These are phyloP conservation scores for Curvularia hawaiiensis DNA, from an alignment of 2,329 filamentous ascomycete species.

Conservation along the genomic window DNA sequence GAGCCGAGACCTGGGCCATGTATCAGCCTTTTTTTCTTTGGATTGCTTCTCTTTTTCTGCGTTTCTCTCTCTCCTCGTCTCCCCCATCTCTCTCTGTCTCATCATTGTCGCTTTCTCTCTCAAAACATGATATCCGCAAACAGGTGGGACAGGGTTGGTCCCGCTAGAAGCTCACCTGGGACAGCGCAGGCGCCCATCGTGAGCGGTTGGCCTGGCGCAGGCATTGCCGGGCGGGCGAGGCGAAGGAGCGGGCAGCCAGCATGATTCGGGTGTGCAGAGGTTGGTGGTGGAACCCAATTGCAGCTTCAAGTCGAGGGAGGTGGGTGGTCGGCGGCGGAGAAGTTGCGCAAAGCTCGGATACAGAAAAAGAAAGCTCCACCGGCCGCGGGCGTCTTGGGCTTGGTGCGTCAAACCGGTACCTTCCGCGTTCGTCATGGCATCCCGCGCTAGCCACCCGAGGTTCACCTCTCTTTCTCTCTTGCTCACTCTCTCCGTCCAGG, in stretches of 20 bases:
- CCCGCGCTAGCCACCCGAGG: neutral
- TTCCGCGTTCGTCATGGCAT: constrained; percentile 8
- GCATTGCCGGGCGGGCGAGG: constrained; percentile 78
- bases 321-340: constrained; percentile 24
- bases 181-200: constrained; percentile 54
- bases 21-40: constrained; percentile 4
- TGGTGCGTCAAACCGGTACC: constrained; percentile 11
- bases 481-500: neutral
- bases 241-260: constrained; percentile 81
- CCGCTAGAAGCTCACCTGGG: constrained; percentile 59
- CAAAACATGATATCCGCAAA: neutral
- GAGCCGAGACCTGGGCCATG: constrained; percentile 33
- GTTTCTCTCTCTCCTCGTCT: neutral
- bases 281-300: constrained; percentile 38
- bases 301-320: constrained; percentile 36
- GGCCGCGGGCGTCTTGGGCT: constrained; percentile 13
- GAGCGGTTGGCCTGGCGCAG: constrained; percentile 66
- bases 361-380: constrained; percentile 40
- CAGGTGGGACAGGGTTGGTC: neutral
- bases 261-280: constrained; percentile 61
- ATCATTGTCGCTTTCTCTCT: neutral
- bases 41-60: neutral
- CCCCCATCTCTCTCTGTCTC: neutral
- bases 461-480: neutral
- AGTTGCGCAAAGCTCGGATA: constrained; percentile 35